phyloP scores from a whole-genome alignment of 768 basidiomycete genomes.

The Gymnopilus junonius region DNA sequence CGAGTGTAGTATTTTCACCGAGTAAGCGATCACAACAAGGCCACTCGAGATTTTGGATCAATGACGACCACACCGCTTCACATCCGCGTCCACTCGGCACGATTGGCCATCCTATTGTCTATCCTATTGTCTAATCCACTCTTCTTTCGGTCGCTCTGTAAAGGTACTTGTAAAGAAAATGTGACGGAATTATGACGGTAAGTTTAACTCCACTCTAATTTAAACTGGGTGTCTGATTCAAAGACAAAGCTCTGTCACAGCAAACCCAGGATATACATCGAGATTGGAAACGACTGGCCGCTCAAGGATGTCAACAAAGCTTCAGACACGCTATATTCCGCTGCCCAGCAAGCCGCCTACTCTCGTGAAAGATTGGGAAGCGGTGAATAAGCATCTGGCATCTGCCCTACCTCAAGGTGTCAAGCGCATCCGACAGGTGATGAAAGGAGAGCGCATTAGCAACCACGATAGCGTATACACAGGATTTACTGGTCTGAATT shows the following conservation, averaged over 20 bases:
- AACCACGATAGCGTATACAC: slow-evolving; percentile 25
- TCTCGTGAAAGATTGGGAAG: background rate
- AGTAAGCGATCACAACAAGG: background rate
- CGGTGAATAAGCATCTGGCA: background rate
- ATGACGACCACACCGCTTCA: background rate
- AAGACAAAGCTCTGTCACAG: background rate
- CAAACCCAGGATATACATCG: background rate
- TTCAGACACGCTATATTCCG: background rate
- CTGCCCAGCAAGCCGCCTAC: background rate
- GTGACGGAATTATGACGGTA: slow-evolving; percentile 2
- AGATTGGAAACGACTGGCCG: background rate
- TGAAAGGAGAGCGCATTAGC: slow-evolving; percentile 1
- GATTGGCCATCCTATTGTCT: background rate
- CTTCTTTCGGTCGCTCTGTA: background rate
- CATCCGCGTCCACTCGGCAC: too few relatives aligned
- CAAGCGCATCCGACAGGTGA: background rate
- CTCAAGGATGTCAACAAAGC: background rate
- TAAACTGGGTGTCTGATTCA: background rate
- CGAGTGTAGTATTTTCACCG: too few relatives aligned
- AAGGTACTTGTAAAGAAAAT: background rate
- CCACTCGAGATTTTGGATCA: background rate
- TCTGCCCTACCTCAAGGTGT: background rate
- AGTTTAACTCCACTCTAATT: slow-evolving; percentile 2
- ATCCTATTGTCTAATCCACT: background rate
- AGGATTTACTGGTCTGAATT: slow-evolving; percentile 19